These are phyloP conservation scores for Solanum etuberosum DNA, from an alignment of 257 asterid genomes.

Conservation along the genomic window DNA sequence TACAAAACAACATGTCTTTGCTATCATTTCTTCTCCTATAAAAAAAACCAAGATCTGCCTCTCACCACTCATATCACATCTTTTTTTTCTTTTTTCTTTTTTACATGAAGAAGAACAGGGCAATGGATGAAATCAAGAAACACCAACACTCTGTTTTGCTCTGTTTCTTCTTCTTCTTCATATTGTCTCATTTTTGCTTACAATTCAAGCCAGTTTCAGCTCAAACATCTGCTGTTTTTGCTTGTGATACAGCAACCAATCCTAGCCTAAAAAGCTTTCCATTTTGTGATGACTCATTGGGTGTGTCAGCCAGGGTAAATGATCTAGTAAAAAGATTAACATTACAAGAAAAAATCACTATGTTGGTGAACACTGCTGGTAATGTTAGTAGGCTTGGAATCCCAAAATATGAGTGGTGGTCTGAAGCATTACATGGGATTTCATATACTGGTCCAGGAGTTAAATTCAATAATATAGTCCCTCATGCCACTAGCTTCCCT, in stretches of 20 bases:
- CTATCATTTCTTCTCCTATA: slow-evolving; percentile 12
- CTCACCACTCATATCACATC: neutral
- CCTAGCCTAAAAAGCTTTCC: slow-evolving; percentile 32
- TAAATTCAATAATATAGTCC: slow-evolving; percentile 32
- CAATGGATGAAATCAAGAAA: slow-evolving; percentile 20
- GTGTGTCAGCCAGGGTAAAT: slow-evolving; percentile 25
- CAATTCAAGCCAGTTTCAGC: slow-evolving; percentile 1
- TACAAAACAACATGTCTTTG: slow-evolving; percentile 27
- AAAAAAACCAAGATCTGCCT: slow-evolving; percentile 5
- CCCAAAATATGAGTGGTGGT: slow-evolving; percentile 80
- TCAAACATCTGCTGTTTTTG: slow-evolving; percentile 41
- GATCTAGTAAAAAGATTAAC: slow-evolving; percentile 47
- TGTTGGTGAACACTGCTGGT: slow-evolving; percentile 35
- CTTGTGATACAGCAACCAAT: slow-evolving; percentile 42
- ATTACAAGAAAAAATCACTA: slow-evolving; percentile 57
- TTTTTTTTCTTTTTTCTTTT: neutral
- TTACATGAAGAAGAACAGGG: slow-evolving; percentile 18
- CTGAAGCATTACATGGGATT: slow-evolving; percentile 75
- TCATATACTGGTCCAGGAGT: slow-evolving; percentile 53
- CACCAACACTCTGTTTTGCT: slow-evolving; percentile 16
- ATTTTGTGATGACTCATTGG: slow-evolving; percentile 55
- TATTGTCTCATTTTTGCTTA: neutral
- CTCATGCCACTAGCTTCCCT: slow-evolving; percentile 80
- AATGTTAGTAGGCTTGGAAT: slow-evolving; percentile 55
- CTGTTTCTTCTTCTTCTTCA: slow-evolving; percentile 16